Percentiles rank a stretch among this genome's conserved stretches.
These are phyloP conservation scores for Coprinopsis cinerea DNA, from an alignment of 768 basidiomycete species.

Conservation along the genomic window DNA sequence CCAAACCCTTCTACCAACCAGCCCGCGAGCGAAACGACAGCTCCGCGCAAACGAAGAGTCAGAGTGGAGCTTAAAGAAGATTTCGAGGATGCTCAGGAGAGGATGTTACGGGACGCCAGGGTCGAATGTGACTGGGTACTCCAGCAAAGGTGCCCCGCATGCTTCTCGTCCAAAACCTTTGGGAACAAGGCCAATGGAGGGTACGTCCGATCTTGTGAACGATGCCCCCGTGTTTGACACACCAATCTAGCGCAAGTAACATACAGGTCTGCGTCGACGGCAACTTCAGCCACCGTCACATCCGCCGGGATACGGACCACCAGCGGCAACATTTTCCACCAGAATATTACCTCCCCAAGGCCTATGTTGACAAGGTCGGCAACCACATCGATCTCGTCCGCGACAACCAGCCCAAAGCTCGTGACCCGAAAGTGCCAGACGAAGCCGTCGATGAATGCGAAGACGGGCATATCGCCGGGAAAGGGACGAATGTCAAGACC, in stretches of 20 bases:
- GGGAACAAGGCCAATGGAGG: too few relatives aligned
- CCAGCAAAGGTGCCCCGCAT: constrained; percentile 25
- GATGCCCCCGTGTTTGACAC: background rate
- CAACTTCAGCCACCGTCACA: constrained; percentile 34
- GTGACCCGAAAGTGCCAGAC: background rate
- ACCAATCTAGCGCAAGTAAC: constrained; percentile 25
- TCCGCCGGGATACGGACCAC: background rate
- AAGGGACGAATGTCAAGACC: constrained; percentile 5
- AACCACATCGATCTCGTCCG: background rate
- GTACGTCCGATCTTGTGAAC: too few relatives aligned
- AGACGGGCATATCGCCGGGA: constrained; percentile 1
- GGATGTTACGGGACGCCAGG: too few relatives aligned
- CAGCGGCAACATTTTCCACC: background rate
- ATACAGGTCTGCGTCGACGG: constrained; percentile 32
- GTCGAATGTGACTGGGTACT: constrained; percentile 19
- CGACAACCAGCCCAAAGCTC: background rate
- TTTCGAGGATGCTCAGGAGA: too few relatives aligned
- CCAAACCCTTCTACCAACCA: too few relatives aligned
- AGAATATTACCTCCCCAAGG: background rate
- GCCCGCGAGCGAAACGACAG: too few relatives aligned
- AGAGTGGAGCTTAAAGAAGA: too few relatives aligned
- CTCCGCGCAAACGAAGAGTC: too few relatives aligned
- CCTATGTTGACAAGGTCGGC: constrained; percentile 4
- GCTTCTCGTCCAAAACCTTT: constrained; percentile 26
- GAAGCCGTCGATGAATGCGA: constrained; percentile 6